These are phyloP conservation scores for Boletus smithii DNA, from an alignment of 1,284 basidiomycete species.

Conservation along the genomic window DNA sequence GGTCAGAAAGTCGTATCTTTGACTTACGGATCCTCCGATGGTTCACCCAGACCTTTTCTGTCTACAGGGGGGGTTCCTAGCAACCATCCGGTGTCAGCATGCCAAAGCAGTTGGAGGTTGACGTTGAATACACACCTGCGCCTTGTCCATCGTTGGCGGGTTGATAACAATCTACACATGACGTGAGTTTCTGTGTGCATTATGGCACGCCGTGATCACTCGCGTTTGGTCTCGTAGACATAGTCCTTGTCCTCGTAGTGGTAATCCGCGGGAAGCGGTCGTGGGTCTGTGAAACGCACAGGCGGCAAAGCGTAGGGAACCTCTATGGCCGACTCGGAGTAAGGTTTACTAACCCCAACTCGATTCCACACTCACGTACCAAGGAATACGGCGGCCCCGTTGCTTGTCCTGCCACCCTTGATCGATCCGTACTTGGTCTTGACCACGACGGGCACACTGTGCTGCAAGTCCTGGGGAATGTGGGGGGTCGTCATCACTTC, in stretches of 20 bases:
- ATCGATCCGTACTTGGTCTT: constrained; percentile 54
- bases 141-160: constrained; percentile 64
- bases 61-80: constrained; percentile 45
- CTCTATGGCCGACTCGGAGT: constrained; percentile 41
- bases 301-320: constrained; percentile 70
- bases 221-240: constrained; percentile 57
- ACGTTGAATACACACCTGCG: constrained; percentile 35
- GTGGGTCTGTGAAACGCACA: constrained; percentile 59
- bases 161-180: constrained; percentile 50
- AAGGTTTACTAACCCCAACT: neutral
- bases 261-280: constrained; percentile 50
- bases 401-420: constrained; percentile 54
- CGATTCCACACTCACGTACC: constrained; percentile 39
- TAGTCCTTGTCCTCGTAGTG: constrained; percentile 61
- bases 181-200: neutral
- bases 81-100: neutral
- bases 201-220: constrained; percentile 21
- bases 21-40: constrained; percentile 66
- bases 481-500: constrained; percentile 29
- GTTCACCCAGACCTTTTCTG: constrained; percentile 61
- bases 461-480: constrained; percentile 50
- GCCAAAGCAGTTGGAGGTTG: neutral
- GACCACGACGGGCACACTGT: constrained; percentile 42
- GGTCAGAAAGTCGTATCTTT: neutral
- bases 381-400: constrained; percentile 60